These are phyloP conservation scores for Ceratorhiza oryzae-sativae DNA, from an alignment of 1,284 basidiomycete species.

Conservation along the genomic window DNA sequence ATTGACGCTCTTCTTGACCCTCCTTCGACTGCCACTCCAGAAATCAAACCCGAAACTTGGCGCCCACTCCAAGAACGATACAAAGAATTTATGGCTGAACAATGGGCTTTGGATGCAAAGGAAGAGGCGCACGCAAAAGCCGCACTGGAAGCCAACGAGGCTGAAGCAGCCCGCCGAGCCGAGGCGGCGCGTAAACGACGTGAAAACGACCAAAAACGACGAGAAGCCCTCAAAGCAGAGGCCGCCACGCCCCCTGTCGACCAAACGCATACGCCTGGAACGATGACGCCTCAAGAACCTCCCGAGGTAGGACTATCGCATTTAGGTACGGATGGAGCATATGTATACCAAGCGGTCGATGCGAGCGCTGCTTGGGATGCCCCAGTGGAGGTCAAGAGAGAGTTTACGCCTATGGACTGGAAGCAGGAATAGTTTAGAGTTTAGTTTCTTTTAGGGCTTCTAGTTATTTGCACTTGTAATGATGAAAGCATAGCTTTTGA, in stretches of 20 bases:
- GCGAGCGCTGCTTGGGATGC: constrained; percentile 30
- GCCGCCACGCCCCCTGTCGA: constrained; percentile 26
- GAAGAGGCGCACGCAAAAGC: constrained; percentile 69
- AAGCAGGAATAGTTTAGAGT: constrained; percentile 15
- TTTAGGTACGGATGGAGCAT: constrained; percentile 27
- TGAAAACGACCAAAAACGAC: constrained; percentile 18
- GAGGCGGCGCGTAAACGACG: constrained; percentile 11
- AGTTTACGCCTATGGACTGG: constrained; percentile 33
- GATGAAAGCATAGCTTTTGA: not conserved
- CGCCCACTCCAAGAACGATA: constrained; percentile 80
- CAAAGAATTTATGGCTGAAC: constrained; percentile 76
- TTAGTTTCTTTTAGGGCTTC: not conserved
- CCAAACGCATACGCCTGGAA: constrained; percentile 6
- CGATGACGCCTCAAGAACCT: constrained; percentile 22
- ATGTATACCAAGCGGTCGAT: constrained; percentile 31
- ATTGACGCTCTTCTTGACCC: constrained; percentile 62
- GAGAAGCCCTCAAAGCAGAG: constrained; percentile 27
- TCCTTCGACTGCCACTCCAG: constrained; percentile 44
- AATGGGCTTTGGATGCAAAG: constrained; percentile 69
- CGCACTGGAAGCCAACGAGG: constrained; percentile 34
- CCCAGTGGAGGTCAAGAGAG: constrained; percentile 21
- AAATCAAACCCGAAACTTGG: constrained; percentile 59
- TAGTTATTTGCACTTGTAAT: constrained; percentile 24
- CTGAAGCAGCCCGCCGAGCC: constrained; percentile 12
- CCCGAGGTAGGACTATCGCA: constrained; percentile 18